Conservation (phyloP, 345 rosid genomes). For the Moricandia moricandioides region DNA sequence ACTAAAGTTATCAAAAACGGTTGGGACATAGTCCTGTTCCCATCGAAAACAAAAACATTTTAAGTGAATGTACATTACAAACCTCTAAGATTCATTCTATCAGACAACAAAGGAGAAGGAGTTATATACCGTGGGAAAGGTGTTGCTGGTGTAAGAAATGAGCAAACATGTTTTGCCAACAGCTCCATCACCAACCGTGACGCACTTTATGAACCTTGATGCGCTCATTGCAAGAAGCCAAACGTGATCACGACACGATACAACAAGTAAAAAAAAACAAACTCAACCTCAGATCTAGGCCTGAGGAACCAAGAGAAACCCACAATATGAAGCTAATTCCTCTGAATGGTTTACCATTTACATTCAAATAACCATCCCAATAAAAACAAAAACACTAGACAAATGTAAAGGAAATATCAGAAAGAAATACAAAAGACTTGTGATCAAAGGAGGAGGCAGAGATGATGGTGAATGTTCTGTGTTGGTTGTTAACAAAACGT, state of each 20-base stretch:
- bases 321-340: not conserved
- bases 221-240: slow-evolving; percentile 29
- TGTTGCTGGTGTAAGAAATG: slow-evolving; percentile 38
- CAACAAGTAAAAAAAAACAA: not conserved
- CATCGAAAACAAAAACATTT: not conserved
- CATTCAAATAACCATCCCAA: slow-evolving; percentile 7
- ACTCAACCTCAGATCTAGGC: slow-evolving; percentile 32
- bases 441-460: not conserved
- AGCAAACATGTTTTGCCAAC: slow-evolving; percentile 38
- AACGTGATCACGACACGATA: not conserved
- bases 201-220: slow-evolving; percentile 38
- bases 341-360: not conserved
- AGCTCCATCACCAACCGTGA: slow-evolving; percentile 40
- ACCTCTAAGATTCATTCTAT: not conserved
- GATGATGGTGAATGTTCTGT: not conserved
- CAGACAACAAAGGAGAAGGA: too few species aligned
- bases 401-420: not conserved
- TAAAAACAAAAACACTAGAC: not conserved
- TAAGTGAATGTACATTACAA: not conserved
- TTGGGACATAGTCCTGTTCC: slow-evolving; percentile 81
- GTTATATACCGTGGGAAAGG: slow-evolving; percentile 40
- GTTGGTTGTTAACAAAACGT: slow-evolving; percentile 8
- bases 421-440: not conserved
- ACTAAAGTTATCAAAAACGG: slow-evolving; percentile 93
- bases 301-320: slow-evolving; percentile 31